A percentile compares a stretch with the other conserved stretches of the same genome.
Evolutionary conservation across 768 basidiomycete species (phyloP).

Genomic region (Pleurotus eryngii): DNA sequence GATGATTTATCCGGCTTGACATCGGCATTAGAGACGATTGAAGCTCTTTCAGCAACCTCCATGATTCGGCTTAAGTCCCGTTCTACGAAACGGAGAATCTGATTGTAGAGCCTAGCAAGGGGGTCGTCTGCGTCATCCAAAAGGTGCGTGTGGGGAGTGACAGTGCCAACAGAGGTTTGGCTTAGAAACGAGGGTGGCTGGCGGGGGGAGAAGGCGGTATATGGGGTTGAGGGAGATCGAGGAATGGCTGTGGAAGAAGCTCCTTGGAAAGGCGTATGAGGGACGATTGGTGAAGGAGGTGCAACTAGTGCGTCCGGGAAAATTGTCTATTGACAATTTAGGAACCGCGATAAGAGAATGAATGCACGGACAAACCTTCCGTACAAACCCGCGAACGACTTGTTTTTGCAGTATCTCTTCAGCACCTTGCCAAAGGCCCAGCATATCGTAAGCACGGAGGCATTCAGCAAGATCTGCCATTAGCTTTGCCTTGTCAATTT

Average conservation of each 20-base stretch:
- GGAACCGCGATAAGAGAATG: neutral
- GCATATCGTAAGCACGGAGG: conserved; percentile 71
- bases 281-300: conserved; percentile 72
- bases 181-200: conserved; percentile 41
- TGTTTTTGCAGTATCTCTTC: conserved; percentile 80
- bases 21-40: conserved; percentile 40
- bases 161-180: conserved; percentile 19
- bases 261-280: conserved; percentile 66
- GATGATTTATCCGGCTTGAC: conserved; percentile 15
- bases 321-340: conserved; percentile 53
- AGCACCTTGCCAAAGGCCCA: conserved; percentile 83
- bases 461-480: conserved; percentile 73
- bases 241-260: conserved; percentile 26
- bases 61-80: conserved; percentile 72
- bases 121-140: conserved; percentile 67
- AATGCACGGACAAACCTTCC: conserved; percentile 49
- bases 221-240: conserved; percentile 48
- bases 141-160: conserved; percentile 41
- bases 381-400: conserved; percentile 72
- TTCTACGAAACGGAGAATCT: conserved; percentile 76
- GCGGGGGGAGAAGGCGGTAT: conserved; percentile 51
- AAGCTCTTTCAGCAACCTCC: conserved; percentile 69
- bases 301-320: conserved; percentile 63
- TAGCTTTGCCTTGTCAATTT: conserved; percentile 62
- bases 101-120: conserved; percentile 76